Percentiles rank a stretch among this genome's conserved stretches.
Conservation (phyloP, 805 yeast species). For the Pichia phayaonensis region DNA sequence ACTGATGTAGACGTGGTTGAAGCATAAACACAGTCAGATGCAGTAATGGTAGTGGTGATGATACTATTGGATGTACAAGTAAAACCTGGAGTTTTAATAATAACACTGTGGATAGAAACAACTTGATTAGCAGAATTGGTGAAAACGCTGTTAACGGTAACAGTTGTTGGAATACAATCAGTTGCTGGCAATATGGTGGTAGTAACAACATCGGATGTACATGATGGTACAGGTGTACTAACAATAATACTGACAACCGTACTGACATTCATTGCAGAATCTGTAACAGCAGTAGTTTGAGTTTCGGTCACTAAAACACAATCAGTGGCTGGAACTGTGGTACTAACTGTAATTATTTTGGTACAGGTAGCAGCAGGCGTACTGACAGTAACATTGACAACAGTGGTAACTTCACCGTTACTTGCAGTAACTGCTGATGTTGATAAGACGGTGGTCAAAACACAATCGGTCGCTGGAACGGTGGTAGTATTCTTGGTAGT, state of each 20-base stretch:
- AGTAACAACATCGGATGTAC: background rate
- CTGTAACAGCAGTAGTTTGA: background rate
- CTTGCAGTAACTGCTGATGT: background rate
- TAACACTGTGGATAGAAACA: background rate
- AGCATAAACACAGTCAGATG: background rate
- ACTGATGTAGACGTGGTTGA: background rate
- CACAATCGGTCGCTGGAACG: background rate
- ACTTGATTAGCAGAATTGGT: background rate
- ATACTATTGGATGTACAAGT: background rate
- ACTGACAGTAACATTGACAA: background rate
- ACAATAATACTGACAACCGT: background rate
- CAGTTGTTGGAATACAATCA: background rate
- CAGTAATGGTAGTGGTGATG: background rate
- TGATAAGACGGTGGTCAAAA: background rate
- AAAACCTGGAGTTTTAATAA: background rate
- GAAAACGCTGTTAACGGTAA: background rate
- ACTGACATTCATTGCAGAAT: background rate
- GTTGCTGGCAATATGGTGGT: background rate
- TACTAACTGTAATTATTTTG: background rate
- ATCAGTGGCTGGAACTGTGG: constrained; percentile 1
- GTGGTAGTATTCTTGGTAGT: background rate
- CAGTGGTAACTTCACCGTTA: background rate
- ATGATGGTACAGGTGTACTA: background rate
- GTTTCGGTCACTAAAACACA: background rate
- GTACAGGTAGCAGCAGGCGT: background rate